phyloP scores from a whole-genome alignment of 805 yeast genomes.

The Babjeviella inositovora region DNA sequence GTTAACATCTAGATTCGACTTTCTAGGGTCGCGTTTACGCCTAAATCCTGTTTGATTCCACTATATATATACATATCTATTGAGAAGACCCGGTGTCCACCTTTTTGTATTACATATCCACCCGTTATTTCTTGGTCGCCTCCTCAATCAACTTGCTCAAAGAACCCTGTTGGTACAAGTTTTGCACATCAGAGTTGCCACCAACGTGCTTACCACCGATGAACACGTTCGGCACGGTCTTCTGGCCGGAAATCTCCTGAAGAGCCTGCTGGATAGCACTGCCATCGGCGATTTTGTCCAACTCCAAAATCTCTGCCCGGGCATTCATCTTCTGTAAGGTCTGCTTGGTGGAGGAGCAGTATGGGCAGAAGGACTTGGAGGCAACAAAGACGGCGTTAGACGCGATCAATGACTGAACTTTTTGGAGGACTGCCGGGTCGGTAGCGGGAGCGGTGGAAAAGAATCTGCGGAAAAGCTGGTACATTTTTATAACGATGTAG shows the following conservation, averaged over 20 bases:
- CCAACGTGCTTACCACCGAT: constrained; percentile 89
- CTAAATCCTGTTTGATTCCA: no score
- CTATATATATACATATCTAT: no score
- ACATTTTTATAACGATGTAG: no score
- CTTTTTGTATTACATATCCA: no score
- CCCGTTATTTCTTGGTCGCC: no score
- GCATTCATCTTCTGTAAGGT: constrained; percentile 18
- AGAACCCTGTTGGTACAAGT: no score
- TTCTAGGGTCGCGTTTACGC: no score
- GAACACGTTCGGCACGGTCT: constrained; percentile 87
- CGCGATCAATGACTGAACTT: constrained; percentile 49
- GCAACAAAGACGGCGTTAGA: constrained; percentile 64
- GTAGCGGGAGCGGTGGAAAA: no score
- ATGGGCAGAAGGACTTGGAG: constrained; percentile 65
- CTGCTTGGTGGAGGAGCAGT: constrained; percentile 34
- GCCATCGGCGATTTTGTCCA: constrained; percentile 48
- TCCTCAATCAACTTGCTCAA: no score
- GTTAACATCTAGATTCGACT: no score
- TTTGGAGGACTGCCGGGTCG: constrained; percentile 36
- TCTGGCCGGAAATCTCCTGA: constrained; percentile 67
- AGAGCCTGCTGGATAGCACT: constrained; percentile 69
- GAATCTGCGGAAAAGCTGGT: no score
- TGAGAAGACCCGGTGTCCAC: no score
- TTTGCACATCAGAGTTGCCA: constrained; percentile 82
- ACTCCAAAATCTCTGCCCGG: constrained; percentile 37